A percentile compares a stretch with the other conserved stretches of the same genome.
Evolutionary conservation across 2,329 filamentous ascomycete genomes (phyloP).

Genomic region (Mycosphaerella sp.): DNA sequence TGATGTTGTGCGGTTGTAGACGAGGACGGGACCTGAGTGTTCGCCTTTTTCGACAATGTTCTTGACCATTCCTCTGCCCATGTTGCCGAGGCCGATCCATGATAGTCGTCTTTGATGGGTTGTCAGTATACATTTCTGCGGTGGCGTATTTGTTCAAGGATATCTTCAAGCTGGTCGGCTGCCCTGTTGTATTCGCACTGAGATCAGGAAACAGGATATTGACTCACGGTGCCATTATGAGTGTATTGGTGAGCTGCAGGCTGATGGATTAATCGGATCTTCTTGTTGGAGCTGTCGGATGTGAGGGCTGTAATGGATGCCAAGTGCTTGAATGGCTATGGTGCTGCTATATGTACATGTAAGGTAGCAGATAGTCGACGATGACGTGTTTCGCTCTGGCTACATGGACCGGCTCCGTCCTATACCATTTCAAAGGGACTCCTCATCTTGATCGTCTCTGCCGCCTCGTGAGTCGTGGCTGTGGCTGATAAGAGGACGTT

Average conservation of each 20-base stretch:
- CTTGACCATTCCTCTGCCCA: conserved; percentile 78
- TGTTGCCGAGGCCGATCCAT: conserved; percentile 82
- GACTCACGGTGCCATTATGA: background rate
- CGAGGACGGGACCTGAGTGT: conserved; percentile 63
- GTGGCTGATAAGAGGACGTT: background rate
- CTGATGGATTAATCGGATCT: background rate
- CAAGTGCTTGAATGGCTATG: background rate
- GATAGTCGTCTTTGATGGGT: conserved; percentile 44
- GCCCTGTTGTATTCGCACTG: too few species aligned
- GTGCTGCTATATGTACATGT: background rate
- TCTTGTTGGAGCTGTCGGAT: background rate
- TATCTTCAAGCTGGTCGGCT: too few species aligned
- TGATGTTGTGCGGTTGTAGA: conserved; percentile 72
- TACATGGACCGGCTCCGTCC: background rate
- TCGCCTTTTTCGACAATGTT: conserved; percentile 75
- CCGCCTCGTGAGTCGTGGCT: too few species aligned
- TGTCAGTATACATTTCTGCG: background rate
- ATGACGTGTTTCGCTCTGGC: conserved; percentile 8
- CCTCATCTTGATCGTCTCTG: too few species aligned
- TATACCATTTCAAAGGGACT: background rate
- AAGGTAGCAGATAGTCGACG: background rate
- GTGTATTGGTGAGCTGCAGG: background rate
- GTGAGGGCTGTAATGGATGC: background rate
- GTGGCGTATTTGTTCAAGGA: too few species aligned
- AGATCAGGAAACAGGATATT: background rate